phyloP scores from a whole-genome alignment of 2,329 filamentous ascomycete genomes.

The Diplocarpon mali region DNA sequence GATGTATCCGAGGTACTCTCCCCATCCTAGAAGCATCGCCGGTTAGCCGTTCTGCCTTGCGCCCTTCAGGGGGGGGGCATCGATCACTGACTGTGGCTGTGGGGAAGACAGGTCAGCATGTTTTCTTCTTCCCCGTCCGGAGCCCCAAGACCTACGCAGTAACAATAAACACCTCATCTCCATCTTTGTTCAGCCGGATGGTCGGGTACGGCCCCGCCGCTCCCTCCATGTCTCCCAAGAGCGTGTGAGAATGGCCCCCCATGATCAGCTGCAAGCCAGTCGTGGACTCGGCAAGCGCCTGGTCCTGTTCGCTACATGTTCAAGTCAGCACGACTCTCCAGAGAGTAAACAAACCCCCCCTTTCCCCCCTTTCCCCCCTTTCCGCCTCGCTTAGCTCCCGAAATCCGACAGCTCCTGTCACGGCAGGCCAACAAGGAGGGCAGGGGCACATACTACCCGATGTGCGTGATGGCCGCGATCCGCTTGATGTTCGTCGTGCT shows the following conservation, averaged over 20 bases:
- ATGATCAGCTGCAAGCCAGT: constrained; percentile 58
- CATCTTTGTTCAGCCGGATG: constrained; percentile 45
- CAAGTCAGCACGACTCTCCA: not conserved
- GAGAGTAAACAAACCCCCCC: not conserved
- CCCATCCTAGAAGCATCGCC: constrained; percentile 35
- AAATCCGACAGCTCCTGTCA: not conserved
- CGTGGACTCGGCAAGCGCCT: constrained; percentile 46
- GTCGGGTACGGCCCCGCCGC: constrained; percentile 53
- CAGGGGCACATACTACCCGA: constrained; percentile 38
- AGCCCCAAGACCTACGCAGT: constrained; percentile 40
- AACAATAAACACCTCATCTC: constrained; percentile 51
- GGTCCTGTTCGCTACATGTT: constrained; percentile 38
- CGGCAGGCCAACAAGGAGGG: not conserved
- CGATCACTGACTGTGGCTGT: constrained; percentile 1
- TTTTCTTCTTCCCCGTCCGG: constrained; percentile 18
- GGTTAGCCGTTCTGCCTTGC: not conserved
- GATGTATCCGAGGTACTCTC: constrained; percentile 57
- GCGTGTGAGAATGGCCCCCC: constrained; percentile 49
- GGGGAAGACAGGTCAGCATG: not conserved
- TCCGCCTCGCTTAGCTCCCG: not conserved
- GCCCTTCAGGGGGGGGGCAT: not conserved
- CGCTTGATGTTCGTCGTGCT: constrained; percentile 50
- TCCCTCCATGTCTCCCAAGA: constrained; percentile 46
- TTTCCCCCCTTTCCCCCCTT: not conserved
- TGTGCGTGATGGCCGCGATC: constrained; percentile 56